Conservation (phyloP, 1,139 yeast genomes). For the Blastobotrys apis region DNA sequence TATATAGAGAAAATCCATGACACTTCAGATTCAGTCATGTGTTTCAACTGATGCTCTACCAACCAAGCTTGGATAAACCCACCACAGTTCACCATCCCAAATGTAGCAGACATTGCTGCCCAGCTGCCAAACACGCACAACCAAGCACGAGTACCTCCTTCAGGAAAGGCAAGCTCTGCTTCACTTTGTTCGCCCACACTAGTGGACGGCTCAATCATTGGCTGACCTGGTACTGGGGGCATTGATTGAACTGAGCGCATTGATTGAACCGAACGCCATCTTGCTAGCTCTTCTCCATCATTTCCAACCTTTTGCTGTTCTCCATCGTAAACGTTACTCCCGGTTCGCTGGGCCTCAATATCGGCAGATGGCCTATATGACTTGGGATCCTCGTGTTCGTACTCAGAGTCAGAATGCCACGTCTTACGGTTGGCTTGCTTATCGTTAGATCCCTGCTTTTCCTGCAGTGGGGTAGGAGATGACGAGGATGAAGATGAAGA, state of each 20-base stretch:
- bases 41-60: conserved; percentile 44
- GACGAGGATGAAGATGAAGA: too few species aligned
- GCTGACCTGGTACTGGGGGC: conserved; percentile 16
- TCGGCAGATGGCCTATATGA: too few species aligned
- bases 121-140: conserved; percentile 58
- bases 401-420: too few species aligned
- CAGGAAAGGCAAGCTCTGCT: conserved; percentile 46
- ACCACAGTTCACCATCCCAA: conserved; percentile 55
- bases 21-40: conserved; percentile 42
- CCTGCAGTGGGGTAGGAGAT: too few species aligned
- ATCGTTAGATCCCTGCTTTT: too few species aligned
- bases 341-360: too few species aligned
- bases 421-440: too few species aligned
- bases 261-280: too few species aligned
- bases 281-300: not conserved
- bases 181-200: conserved; percentile 5
- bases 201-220: conserved; percentile 13
- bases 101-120: conserved; percentile 53
- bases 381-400: too few species aligned
- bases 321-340: too few species aligned
- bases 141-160: conserved; percentile 46
- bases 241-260: conserved; percentile 6
- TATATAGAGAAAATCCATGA: conserved; percentile 65
- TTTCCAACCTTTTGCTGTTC: not conserved
- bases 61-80: conserved; percentile 62